phyloP scores from a whole-genome alignment of 164 flowering plant genomes.

The Cinnamomum chago region DNA sequence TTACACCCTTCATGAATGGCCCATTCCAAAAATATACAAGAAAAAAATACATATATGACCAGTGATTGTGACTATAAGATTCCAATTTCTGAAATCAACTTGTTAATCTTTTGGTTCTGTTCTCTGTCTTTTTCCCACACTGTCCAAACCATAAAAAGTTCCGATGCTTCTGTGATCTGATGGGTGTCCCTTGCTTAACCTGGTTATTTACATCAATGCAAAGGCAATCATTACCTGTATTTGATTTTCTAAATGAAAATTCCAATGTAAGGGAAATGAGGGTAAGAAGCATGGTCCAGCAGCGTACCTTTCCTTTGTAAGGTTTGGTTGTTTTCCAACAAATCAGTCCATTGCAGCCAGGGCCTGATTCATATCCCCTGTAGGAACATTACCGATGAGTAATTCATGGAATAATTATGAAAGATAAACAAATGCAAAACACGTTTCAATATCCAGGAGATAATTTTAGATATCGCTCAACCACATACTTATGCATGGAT shows the following conservation, averaged over 20 bases:
- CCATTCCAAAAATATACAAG: constrained; percentile 1
- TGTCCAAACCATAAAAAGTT: constrained; percentile 10
- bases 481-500: no score
- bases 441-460: no score
- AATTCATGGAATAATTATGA: background rate
- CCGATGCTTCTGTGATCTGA: constrained; percentile 1
- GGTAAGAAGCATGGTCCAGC: background rate
- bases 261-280: background rate
- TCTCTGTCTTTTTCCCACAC: constrained; percentile 9
- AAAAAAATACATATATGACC: background rate
- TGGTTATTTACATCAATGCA: background rate
- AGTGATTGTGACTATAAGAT: background rate
- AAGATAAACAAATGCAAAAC: no score
- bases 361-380: constrained; percentile 20
- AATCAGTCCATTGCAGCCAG: constrained; percentile 17
- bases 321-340: constrained; percentile 17
- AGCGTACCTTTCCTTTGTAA: constrained; percentile 8
- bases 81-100: background rate
- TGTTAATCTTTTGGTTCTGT: constrained; percentile 1
- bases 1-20: background rate
- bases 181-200: constrained; percentile 10
- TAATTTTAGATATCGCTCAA: no score
- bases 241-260: background rate
- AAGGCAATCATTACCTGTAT: background rate
- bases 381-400: background rate